Evolutionary conservation across 2,329 filamentous ascomycete species (phyloP).

Genomic region (Aspergillus sojae): DNA sequence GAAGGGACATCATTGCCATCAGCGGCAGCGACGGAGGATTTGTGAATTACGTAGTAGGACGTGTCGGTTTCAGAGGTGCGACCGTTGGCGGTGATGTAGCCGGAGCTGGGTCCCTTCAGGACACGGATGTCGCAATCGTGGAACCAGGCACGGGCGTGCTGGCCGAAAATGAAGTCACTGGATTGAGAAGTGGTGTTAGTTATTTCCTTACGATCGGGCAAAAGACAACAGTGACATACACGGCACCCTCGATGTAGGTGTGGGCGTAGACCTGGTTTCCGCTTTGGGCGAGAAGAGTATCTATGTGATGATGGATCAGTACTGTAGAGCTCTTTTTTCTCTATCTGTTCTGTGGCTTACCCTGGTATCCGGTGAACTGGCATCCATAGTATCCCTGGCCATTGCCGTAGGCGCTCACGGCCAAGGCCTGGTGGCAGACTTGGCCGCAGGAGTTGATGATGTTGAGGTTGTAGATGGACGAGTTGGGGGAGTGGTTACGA

Average conservation of each 20-base stretch:
- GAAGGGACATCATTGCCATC: slow-evolving; percentile 10
- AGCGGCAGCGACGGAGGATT: slow-evolving; percentile 44
- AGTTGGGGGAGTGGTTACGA: slow-evolving; percentile 9
- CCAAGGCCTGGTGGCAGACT: slow-evolving; percentile 40
- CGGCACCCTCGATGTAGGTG: slow-evolving; percentile 59
- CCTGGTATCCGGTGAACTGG: slow-evolving; percentile 59
- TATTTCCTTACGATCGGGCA: neutral
- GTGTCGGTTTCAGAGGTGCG: slow-evolving; percentile 41
- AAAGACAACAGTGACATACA: slow-evolving; percentile 21
- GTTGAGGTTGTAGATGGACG: slow-evolving; percentile 25
- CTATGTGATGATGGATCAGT: neutral
- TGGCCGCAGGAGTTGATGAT: slow-evolving; percentile 20
- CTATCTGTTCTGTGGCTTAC: neutral
- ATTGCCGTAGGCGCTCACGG: slow-evolving; percentile 54
- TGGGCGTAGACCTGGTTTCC: slow-evolving; percentile 61
- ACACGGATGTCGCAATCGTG: slow-evolving; percentile 54
- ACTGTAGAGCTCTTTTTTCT: neutral
- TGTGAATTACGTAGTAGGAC: slow-evolving; percentile 61
- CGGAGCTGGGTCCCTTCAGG: slow-evolving; percentile 32
- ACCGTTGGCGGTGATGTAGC: slow-evolving; percentile 53
- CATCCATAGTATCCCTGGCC: slow-evolving; percentile 62
- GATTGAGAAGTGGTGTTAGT: neutral
- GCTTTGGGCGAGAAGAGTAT: slow-evolving; percentile 54
- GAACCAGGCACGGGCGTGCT: slow-evolving; percentile 56
- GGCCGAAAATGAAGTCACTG: slow-evolving; percentile 62